Evolutionary conservation across 768 basidiomycete genomes (phyloP).

Genomic region (Boletus rex-veris): DNA sequence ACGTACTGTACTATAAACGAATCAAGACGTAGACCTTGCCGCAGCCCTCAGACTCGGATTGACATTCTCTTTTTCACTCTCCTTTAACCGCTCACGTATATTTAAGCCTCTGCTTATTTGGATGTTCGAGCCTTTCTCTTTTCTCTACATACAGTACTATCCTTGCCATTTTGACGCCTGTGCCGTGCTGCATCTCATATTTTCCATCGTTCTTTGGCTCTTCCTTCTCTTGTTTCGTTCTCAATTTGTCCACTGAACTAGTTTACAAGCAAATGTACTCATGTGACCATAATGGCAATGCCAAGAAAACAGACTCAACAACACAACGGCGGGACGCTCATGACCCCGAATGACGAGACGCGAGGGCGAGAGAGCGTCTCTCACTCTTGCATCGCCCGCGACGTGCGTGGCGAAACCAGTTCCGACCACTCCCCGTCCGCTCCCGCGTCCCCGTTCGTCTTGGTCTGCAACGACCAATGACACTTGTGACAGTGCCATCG

Average conservation of each 20-base stretch:
- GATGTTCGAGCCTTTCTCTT: conserved; percentile 13
- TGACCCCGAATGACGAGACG: no score
- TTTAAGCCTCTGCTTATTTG: conserved; percentile 28
- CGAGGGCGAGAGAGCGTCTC: background rate
- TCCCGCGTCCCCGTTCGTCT: background rate
- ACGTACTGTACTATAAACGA: conserved; percentile 80
- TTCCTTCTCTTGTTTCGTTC: background rate
- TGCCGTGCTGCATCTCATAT: conserved; percentile 22
- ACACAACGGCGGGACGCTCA: no score
- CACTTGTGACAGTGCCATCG: conserved; percentile 45
- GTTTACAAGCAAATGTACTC: conserved; percentile 30
- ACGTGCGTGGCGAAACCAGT: conserved; percentile 5
- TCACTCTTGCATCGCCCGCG: conserved; percentile 20
- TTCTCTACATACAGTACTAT: conserved; percentile 14
- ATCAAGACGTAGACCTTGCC: conserved; percentile 27
- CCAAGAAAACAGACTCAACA: background rate
- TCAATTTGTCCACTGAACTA: conserved; percentile 12
- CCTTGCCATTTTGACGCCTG: conserved; percentile 7
- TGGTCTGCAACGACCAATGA: conserved; percentile 27
- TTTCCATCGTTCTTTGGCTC: background rate
- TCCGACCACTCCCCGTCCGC: conserved; percentile 17
- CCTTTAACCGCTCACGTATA: conserved; percentile 7
- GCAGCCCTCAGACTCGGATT: background rate
- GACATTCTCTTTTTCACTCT: background rate
- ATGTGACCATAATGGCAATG: conserved; percentile 20